Conservation (phyloP, 306 rosid genomes). For the Pachyrhizus erosus region DNA sequence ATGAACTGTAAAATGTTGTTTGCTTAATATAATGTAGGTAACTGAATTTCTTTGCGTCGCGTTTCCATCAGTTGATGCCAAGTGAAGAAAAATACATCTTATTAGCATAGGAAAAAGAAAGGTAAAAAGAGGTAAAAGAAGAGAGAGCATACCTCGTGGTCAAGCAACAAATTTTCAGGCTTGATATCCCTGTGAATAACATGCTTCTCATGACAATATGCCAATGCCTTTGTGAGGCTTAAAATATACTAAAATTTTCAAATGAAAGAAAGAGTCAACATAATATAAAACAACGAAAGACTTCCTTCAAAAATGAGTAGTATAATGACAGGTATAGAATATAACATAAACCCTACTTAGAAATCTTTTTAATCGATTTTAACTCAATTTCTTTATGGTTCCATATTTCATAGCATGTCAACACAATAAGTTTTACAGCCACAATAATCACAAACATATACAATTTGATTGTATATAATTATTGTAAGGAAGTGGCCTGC, state of each 20-base stretch:
- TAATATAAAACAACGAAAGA: neutral
- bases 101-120: neutral
- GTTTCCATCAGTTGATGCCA: neutral
- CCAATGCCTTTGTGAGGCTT: slow-evolving; percentile 85
- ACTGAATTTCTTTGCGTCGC: neutral
- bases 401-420: neutral
- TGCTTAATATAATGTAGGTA: neutral
- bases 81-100: neutral
- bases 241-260: slow-evolving; percentile 66
- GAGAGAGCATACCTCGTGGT: slow-evolving; percentile 67
- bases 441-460: slow-evolving; percentile 14
- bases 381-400: slow-evolving; percentile 1
- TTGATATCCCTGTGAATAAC: slow-evolving; percentile 95
- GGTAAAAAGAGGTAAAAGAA: neutral
- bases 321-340: neutral
- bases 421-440: neutral
- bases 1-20: slow-evolving; percentile 7
- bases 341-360: neutral
- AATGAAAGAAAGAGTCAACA: slow-evolving; percentile 20
- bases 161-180: slow-evolving; percentile 91
- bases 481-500: neutral
- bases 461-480: neutral
- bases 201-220: slow-evolving; percentile 88
- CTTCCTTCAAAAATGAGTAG: neutral
- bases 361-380: neutral